Percentiles rank a stretch among this genome's conserved stretches.
phyloP scores from a whole-genome alignment of 495 filamentous ascomycete species.

The Diplogelasinospora grovesii region DNA sequence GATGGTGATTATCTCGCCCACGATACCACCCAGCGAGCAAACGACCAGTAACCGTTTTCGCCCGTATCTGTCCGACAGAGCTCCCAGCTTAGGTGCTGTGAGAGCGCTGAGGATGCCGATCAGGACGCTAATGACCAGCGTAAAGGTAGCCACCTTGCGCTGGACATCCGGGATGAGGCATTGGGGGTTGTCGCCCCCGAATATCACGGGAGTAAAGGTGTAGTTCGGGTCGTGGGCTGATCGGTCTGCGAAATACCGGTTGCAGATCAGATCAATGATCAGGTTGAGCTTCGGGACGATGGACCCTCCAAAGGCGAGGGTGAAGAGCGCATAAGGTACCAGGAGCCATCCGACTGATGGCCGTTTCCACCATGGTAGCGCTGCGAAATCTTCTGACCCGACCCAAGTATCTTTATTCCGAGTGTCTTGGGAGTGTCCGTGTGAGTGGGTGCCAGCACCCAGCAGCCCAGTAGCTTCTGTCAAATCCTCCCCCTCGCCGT shows the following conservation, averaged over 20 bases:
- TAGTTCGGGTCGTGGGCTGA: constrained; percentile 49
- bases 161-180: constrained; percentile 69
- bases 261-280: constrained; percentile 73
- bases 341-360: constrained; percentile 84
- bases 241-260: constrained; percentile 64
- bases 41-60: constrained; percentile 64
- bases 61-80: constrained; percentile 83
- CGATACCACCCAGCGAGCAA: constrained; percentile 58
- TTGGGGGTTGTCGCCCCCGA: constrained; percentile 62
- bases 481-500: constrained; percentile 15
- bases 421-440: not conserved
- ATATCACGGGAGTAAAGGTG: constrained; percentile 55
- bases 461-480: constrained; percentile 39
- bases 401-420: constrained; percentile 26
- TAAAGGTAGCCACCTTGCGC: constrained; percentile 66
- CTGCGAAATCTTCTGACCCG: constrained; percentile 52
- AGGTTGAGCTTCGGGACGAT: constrained; percentile 75
- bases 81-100: constrained; percentile 73
- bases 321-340: constrained; percentile 66
- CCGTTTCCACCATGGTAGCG: constrained; percentile 60
- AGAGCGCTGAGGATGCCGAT: constrained; percentile 67
- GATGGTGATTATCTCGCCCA: constrained; percentile 67
- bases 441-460: constrained; percentile 9
- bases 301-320: constrained; percentile 76
- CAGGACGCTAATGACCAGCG: constrained; percentile 62